Conservation (phyloP, 306 rosid species). For the Sindora glabra region DNA sequence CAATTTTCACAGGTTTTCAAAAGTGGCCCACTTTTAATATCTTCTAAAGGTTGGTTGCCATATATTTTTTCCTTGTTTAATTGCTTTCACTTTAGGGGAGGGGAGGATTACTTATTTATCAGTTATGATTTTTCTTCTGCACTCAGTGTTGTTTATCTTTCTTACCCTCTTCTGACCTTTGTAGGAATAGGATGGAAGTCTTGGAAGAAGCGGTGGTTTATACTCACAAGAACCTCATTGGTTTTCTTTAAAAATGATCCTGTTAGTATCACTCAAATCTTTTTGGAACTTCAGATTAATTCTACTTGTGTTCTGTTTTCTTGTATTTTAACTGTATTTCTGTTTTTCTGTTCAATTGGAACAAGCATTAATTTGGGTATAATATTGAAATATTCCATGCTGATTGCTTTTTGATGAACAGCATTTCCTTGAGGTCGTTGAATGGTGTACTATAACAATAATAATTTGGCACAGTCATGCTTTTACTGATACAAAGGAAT, state of each 20-base stretch:
- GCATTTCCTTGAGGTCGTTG: not conserved
- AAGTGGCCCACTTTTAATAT: constrained; percentile 73
- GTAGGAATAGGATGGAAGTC: constrained; percentile 99
- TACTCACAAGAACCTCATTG: constrained; percentile 84
- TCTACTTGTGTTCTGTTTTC: too few species aligned
- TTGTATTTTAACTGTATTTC: too few species aligned
- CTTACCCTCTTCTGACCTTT: constrained; percentile 19
- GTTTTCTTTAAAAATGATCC: constrained; percentile 97
- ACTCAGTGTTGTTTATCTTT: not conserved
- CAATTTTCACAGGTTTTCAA: constrained; percentile 55
- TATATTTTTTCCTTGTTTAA: not conserved
- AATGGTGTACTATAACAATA: not conserved
- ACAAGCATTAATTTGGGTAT: too few species aligned
- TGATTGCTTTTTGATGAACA: not conserved
- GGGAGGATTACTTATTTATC: not conserved
- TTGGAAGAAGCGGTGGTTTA: constrained; percentile 99
- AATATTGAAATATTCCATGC: not conserved
- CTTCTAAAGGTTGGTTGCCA: constrained; percentile 56
- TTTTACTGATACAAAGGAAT: not conserved
- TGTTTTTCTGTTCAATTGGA: too few species aligned
- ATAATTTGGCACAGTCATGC: not conserved
- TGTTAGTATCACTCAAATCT: constrained; percentile 51
- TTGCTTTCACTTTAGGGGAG: not conserved
- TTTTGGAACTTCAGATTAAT: constrained; percentile 2
- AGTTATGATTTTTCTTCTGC: not conserved